phyloP scores from a whole-genome alignment of 345 rosid genomes.

The Eucalyptus albens region DNA sequence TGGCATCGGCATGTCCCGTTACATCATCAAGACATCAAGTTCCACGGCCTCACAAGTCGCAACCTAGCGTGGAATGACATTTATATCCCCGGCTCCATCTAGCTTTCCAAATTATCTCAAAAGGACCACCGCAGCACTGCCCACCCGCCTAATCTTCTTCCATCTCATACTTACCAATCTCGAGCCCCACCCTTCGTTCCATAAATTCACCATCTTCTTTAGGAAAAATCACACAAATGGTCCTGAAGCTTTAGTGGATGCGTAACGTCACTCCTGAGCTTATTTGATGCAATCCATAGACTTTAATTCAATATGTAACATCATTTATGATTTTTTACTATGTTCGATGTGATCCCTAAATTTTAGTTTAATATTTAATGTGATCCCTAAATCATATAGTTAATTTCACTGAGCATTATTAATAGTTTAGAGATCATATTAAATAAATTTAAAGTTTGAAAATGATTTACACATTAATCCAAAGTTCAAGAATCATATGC shows the following conservation, averaged over 20 bases:
- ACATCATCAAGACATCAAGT: not conserved
- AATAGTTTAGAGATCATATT: too few species aligned
- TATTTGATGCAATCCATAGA: fast-evolving
- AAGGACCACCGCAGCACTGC: not conserved
- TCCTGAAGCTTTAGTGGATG: too few species aligned
- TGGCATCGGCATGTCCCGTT: not conserved
- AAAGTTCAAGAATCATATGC: fast-evolving
- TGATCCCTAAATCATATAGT: too few species aligned
- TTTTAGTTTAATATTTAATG: not conserved
- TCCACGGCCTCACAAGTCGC: not conserved
- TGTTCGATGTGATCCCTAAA: fast-evolving
- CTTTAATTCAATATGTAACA: too few species aligned
- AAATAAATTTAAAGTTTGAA: too few species aligned
- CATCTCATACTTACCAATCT: not conserved
- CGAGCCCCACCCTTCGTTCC: not conserved
- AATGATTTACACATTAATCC: fast-evolving
- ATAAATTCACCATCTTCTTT: not conserved
- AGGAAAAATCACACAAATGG: fast-evolving
- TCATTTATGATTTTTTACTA: fast-evolving
- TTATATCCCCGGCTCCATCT: not conserved
- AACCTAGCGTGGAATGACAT: not conserved
- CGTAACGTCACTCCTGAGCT: fast-evolving
- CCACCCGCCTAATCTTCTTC: not conserved
- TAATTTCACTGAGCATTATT: too few species aligned
- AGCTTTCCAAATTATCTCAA: not conserved